A percentile compares a stretch with the other conserved stretches of the same genome.
phyloP scores from a whole-genome alignment of 495 filamentous ascomycete species.

The Bombardia bombarda region DNA sequence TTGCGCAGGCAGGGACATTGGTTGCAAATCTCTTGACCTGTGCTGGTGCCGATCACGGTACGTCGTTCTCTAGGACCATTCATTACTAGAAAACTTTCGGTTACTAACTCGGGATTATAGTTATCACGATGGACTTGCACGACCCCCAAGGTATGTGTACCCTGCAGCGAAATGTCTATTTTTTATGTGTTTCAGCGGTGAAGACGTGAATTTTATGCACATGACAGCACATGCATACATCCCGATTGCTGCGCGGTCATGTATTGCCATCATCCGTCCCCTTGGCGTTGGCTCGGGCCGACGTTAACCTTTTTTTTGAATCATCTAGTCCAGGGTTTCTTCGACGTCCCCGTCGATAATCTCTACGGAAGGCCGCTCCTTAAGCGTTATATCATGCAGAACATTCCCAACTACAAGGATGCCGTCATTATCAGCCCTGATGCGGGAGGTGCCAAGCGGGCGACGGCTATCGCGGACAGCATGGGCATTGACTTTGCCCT shows the following conservation, averaged over 20 bases:
- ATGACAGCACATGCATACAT: neutral
- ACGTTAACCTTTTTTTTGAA: constrained; percentile 6
- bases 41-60: constrained; percentile 85
- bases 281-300: constrained; percentile 1
- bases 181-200: neutral
- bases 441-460: constrained; percentile 97
- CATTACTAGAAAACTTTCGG: neutral
- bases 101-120: constrained; percentile 24
- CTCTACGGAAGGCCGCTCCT: constrained; percentile 83
- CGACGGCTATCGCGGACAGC: constrained; percentile 89
- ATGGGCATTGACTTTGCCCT: constrained; percentile 91
- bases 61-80: constrained; percentile 8
- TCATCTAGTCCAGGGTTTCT: constrained; percentile 71
- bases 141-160: constrained; percentile 73
- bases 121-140: constrained; percentile 97
- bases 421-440: constrained; percentile 94
- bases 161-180: neutral
- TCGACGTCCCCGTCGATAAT: constrained; percentile 96
- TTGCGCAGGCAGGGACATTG: constrained; percentile 92
- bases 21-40: constrained; percentile 92
- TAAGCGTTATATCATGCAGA: constrained; percentile 80
- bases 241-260: neutral
- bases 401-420: constrained; percentile 78
- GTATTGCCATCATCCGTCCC: neutral
- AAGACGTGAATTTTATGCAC: neutral